Conservation (phyloP, 2,329 filamentous ascomycete genomes). For the Neocucurbitaria cava region DNA sequence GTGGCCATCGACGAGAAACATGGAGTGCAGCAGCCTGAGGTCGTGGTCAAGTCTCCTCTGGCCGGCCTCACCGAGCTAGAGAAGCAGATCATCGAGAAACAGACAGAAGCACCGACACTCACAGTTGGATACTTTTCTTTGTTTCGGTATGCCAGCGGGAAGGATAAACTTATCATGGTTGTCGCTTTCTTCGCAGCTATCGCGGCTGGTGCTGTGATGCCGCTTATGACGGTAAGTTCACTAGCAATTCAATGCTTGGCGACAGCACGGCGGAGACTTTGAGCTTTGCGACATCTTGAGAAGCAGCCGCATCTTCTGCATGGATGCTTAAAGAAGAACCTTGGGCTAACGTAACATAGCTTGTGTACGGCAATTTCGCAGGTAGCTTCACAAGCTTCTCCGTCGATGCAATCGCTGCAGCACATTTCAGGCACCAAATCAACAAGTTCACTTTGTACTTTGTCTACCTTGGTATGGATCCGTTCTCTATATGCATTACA, state of each 20-base stretch:
- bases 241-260: too few relatives aligned
- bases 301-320: neutral
- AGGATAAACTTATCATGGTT: conserved; percentile 50
- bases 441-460: conserved; percentile 47
- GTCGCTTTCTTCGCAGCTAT: conserved; percentile 71
- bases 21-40: conserved; percentile 20
- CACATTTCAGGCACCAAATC: conserved; percentile 38
- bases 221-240: conserved; percentile 68
- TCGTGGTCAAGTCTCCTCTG: conserved; percentile 30
- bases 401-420: conserved; percentile 33
- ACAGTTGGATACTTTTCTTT: conserved; percentile 55
- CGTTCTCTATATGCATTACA: neutral
- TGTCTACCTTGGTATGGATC: conserved; percentile 54
- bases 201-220: conserved; percentile 75
- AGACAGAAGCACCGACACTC: conserved; percentile 52
- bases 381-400: conserved; percentile 47
- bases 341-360: conserved; percentile 17
- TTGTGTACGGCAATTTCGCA: conserved; percentile 50
- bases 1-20: conserved; percentile 33
- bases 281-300: neutral
- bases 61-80: conserved; percentile 40
- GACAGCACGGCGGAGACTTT: neutral
- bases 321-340: too few relatives aligned
- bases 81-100: conserved; percentile 46
- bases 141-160: conserved; percentile 54